A percentile compares a stretch with the other conserved stretches of the same genome.
phyloP scores from a whole-genome alignment of 768 basidiomycete genomes.

The Boletus sp. region DNA sequence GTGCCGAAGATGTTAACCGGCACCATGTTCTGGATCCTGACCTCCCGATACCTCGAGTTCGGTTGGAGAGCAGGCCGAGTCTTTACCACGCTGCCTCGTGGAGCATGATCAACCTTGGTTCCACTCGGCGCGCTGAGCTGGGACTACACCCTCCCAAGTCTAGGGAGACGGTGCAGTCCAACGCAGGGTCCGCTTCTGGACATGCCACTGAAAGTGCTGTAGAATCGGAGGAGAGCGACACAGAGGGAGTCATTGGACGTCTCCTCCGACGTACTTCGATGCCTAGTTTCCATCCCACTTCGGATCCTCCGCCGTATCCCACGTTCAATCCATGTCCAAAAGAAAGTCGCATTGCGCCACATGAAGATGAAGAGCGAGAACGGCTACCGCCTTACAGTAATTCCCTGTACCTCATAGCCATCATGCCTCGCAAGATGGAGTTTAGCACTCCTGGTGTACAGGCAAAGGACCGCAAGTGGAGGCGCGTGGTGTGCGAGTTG shows the following conservation, averaged over 20 bases:
- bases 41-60: slow-evolving; percentile 2
- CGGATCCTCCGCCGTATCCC: slow-evolving; percentile 70
- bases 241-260: slow-evolving; percentile 34
- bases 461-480: slow-evolving; percentile 90
- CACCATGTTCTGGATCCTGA: slow-evolving; percentile 1
- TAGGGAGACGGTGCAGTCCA: slow-evolving; percentile 9
- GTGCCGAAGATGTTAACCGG: not conserved
- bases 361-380: slow-evolving; percentile 85
- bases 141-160: slow-evolving; percentile 17
- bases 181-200: slow-evolving; percentile 12
- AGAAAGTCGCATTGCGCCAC: slow-evolving; percentile 32
- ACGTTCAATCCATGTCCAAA: slow-evolving; percentile 35
- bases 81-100: slow-evolving; percentile 59
- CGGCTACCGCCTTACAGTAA: slow-evolving; percentile 80
- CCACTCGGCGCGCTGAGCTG: slow-evolving; percentile 30
- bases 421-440: slow-evolving; percentile 92
- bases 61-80: slow-evolving; percentile 33
- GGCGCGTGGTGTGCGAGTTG: slow-evolving; percentile 79
- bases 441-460: slow-evolving; percentile 82
- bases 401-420: slow-evolving; percentile 71
- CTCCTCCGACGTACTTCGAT: slow-evolving; percentile 63
- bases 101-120: slow-evolving; percentile 59
- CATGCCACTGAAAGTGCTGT: slow-evolving; percentile 4
- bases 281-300: slow-evolving; percentile 58
- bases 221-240: slow-evolving; percentile 21